A percentile compares a stretch with the other conserved stretches of the same genome.
These are phyloP conservation scores for Podospora tetraspora DNA, from an alignment of 495 filamentous ascomycete genomes.

Conservation along the genomic window DNA sequence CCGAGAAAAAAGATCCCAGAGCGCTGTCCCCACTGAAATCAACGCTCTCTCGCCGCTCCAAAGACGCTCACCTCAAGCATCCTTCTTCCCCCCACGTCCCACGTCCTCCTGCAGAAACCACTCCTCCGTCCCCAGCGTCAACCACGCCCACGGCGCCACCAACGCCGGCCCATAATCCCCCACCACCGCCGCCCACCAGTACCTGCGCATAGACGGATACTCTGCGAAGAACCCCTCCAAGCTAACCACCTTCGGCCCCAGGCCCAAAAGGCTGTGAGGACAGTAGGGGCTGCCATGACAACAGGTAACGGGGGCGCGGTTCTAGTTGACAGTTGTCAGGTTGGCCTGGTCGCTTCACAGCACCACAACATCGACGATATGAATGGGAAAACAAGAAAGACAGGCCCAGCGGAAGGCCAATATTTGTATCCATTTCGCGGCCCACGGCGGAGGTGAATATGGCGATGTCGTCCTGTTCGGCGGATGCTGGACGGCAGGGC, in stretches of 20 bases:
- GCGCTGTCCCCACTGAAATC: neutral
- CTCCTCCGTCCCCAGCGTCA: conserved; percentile 7
- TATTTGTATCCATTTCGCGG: neutral
- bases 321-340: no score
- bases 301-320: neutral
- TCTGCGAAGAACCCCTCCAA: neutral
- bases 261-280: neutral
- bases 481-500: no score
- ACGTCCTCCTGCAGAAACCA: conserved; percentile 1
- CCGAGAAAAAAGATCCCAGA: no score
- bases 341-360: neutral
- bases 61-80: neutral
- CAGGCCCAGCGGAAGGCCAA: neutral
- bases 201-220: neutral
- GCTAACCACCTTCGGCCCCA: neutral
- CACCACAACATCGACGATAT: neutral
- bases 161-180: neutral
- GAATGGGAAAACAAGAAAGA: neutral
- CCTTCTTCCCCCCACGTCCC: neutral
- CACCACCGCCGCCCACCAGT: conserved; percentile 6
- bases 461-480: no score
- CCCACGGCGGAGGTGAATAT: no score
- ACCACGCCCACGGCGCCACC: conserved; percentile 5
- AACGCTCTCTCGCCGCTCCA: neutral
- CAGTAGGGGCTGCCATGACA: neutral